Evolutionary conservation across 1,139 yeast species (phyloP), one percentile per base, ranked within the genome.

Genomic region (Candida freyschussii): DNA sequence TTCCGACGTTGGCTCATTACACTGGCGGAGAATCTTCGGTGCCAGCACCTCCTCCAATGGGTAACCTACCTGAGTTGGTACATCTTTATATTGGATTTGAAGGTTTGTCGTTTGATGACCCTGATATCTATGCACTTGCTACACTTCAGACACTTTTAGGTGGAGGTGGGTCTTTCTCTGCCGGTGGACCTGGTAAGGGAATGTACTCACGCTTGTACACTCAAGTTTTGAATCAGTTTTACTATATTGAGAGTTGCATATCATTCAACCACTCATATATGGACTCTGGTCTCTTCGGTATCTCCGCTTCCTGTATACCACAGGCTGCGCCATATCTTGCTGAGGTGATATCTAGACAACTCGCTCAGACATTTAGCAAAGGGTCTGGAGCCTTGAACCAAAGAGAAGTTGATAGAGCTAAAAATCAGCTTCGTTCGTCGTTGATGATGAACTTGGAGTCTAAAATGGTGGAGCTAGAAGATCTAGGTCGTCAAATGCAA

Each of bases 161-260:
- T 25, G 97, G 97, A 23, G 98, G 98, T 32, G 94, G 96, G 7
- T 87, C 97, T 2, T 91, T 91, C 55, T 81, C 94, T 16, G 97
- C 99, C 9, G 99, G 99, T 45, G 99, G 99, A 0, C 99, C 99
- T n/a, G 99, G 99, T 35, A 91, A 91, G 60, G 99, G 99, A 6
- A 89, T 91, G 97, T 93, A 87, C 57, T 85, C 96, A 3, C 71
- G 98, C 40, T 73, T 93, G 19, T 91, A 87, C 63, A 86, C 96
- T 0, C 75, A 89, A 48, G 96, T 91, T 3, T 68, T 91, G 53
- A 91, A 91, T 61, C 91, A 83, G 56, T 85, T 83, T 56, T 95
- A 94, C 26, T 89, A 83, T 57, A 79, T 91, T 37, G 98, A 91
- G 54, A 82, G 83, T 51, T 87, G 96, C 56, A 68, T 78, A 49